phyloP scores from a whole-genome alignment of 805 yeast species.

The Metschnikowia aberdeeniae region DNA sequence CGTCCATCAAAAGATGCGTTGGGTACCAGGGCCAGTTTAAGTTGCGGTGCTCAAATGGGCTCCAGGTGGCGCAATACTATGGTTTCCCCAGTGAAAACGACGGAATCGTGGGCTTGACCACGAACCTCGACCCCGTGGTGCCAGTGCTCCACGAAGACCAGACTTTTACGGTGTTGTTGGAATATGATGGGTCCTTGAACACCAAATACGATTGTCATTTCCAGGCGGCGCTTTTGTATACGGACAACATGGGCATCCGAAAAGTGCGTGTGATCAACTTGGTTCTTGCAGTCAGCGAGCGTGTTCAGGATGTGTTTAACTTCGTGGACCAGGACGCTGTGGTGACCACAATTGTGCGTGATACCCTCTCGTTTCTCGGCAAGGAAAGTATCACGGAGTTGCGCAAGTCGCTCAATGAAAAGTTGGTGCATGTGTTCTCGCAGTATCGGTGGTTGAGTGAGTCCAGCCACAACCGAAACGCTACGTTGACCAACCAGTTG shows the following conservation, averaged over 20 bases:
- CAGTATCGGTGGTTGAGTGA: conserved; percentile 49
- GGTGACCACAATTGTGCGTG: conserved; percentile 37
- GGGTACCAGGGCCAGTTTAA: conserved; percentile 84
- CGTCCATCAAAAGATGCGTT: conserved; percentile 44
- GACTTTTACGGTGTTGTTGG: conserved; percentile 64
- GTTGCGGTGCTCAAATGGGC: conserved; percentile 81
- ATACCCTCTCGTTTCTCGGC: conserved; percentile 38
- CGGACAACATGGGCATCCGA: conserved; percentile 70
- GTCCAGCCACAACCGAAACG: conserved; percentile 31
- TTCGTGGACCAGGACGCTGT: conserved; percentile 66
- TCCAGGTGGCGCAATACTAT: conserved; percentile 73
- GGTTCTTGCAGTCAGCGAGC: conserved; percentile 75
- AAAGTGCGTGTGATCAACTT: conserved; percentile 84
- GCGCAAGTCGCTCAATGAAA: conserved; percentile 36
- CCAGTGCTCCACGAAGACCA: conserved; percentile 63
- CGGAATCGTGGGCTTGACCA: conserved; percentile 18
- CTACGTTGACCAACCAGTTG: conserved; percentile 50
- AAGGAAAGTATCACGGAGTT: conserved; percentile 36
- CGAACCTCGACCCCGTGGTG: conserved; percentile 57
- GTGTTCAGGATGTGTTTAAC: conserved; percentile 67
- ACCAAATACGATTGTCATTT: conserved; percentile 77
- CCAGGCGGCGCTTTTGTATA: conserved; percentile 86
- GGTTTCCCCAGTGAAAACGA: conserved; percentile 41
- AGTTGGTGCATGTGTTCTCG: conserved; percentile 44
- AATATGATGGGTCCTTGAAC: conserved; percentile 71